These are phyloP conservation scores for Fusarium succisae DNA, from an alignment of 2,329 filamentous ascomycete species.

Conservation along the genomic window DNA sequence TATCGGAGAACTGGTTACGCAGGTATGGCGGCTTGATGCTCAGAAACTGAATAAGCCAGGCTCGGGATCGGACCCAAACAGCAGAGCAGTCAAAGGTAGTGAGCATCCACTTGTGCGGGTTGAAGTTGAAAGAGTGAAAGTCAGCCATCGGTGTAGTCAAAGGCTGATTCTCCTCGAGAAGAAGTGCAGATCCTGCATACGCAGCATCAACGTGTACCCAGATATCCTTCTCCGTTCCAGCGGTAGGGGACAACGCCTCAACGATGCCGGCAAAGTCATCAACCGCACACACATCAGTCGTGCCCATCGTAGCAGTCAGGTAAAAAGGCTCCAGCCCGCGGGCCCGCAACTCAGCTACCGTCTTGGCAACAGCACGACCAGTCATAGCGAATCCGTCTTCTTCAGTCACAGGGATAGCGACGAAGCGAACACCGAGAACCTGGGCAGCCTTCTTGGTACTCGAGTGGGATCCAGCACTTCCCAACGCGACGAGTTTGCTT, in stretches of 20 bases:
- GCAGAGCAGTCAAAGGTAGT: slow-evolving; percentile 90
- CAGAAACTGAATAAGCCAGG: slow-evolving; percentile 79
- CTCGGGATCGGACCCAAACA: slow-evolving; percentile 79
- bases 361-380: slow-evolving; percentile 68
- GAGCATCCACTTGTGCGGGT: slow-evolving; percentile 98
- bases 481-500: slow-evolving; percentile 76
- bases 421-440: slow-evolving; percentile 83
- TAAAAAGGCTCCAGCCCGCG: slow-evolving; percentile 86
- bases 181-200: slow-evolving; percentile 86
- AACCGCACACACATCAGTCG: slow-evolving; percentile 86
- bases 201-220: slow-evolving; percentile 97
- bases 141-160: slow-evolving; percentile 59
- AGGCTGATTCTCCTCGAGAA: slow-evolving; percentile 82
- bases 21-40: slow-evolving; percentile 85
- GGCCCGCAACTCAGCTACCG: slow-evolving; percentile 60
- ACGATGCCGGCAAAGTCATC: slow-evolving; percentile 82
- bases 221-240: slow-evolving; percentile 58
- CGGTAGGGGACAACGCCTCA: slow-evolving; percentile 49
- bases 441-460: slow-evolving; percentile 87
- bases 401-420: slow-evolving; percentile 70
- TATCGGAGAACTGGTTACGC: slow-evolving; percentile 80
- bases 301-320: slow-evolving; percentile 85
- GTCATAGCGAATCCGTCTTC: slow-evolving; percentile 77
- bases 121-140: slow-evolving; percentile 92
- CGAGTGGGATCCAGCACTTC: slow-evolving; percentile 82